Conservation (phyloP, 2,329 filamentous ascomycete species). For the Trichoderma guizhouense region DNA sequence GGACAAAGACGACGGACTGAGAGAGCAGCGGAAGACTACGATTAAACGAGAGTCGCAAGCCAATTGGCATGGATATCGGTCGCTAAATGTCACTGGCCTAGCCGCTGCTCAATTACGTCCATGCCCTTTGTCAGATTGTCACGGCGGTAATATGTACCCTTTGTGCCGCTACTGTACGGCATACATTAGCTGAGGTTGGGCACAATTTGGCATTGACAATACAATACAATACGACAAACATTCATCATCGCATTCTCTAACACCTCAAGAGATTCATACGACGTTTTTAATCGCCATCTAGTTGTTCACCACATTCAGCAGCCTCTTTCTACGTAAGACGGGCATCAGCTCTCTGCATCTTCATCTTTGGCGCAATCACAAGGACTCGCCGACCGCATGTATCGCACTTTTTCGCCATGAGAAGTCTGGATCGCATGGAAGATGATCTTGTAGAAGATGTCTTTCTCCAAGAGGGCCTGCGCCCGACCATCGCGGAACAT, state of each 20-base stretch:
- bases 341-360: not conserved
- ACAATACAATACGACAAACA: not conserved
- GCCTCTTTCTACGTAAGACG: not conserved
- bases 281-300: not conserved
- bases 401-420: not conserved
- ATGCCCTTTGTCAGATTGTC: not conserved
- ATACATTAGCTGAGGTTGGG: not conserved
- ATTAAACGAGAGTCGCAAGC: not conserved
- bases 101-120: not conserved
- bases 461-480: conserved; percentile 8
- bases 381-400: not conserved
- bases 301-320: not conserved
- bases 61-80: not conserved
- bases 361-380: not conserved
- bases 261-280: not conserved
- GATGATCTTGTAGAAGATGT: conserved; percentile 5
- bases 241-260: not conserved
- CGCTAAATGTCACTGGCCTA: not conserved
- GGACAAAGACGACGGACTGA: not conserved
- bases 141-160: not conserved
- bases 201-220: not conserved
- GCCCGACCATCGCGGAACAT: conserved; percentile 1
- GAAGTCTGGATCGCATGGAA: not conserved
- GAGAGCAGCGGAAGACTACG: not conserved
- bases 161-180: not conserved